A percentile compares a stretch with the other conserved stretches of the same genome.
Evolutionary conservation across 108 stramenopile species (phyloP).

Genomic region (Cyclotella cryptica): DNA sequence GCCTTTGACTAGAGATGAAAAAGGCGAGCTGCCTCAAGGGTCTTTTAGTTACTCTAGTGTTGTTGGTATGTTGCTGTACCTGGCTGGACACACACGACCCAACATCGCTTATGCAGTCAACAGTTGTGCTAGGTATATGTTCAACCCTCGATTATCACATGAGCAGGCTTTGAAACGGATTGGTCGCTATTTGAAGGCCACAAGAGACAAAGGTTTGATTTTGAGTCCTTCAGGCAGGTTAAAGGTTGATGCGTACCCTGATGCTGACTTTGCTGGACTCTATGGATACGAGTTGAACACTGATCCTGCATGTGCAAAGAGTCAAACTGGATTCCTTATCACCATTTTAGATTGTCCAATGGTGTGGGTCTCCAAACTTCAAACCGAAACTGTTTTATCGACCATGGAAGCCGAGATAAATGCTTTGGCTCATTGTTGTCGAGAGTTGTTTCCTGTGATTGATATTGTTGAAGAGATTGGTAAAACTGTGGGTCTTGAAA

Average conservation of each 20-base stretch:
- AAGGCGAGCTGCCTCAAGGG: constrained; percentile 12
- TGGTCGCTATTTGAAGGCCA: constrained; percentile 48
- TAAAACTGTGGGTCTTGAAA: background rate
- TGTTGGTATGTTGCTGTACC: constrained; percentile 63
- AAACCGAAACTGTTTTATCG: constrained; percentile 47
- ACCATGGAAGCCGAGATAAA: constrained; percentile 64
- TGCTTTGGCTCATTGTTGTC: constrained; percentile 44
- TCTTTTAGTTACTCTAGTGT: constrained; percentile 32
- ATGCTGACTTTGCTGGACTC: constrained; percentile 55
- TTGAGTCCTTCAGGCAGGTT: constrained; percentile 7
- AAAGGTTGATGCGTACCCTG: constrained; percentile 49
- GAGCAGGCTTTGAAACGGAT: constrained; percentile 52
- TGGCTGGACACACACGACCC: constrained; percentile 45
- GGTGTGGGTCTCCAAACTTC: constrained; percentile 54
- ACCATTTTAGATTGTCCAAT: constrained; percentile 28
- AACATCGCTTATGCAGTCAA: constrained; percentile 54
- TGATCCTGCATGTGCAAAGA: constrained; percentile 40
- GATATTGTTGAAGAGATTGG: constrained; percentile 3
- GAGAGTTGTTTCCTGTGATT: constrained; percentile 19
- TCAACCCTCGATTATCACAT: constrained; percentile 43
- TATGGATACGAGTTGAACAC: constrained; percentile 22
- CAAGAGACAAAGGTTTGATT: constrained; percentile 40
- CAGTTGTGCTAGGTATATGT: constrained; percentile 43
- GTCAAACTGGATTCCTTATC: constrained; percentile 53
- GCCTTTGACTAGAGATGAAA: background rate